Conservation (phyloP, 768 basidiomycete genomes). For the Cystoderma amianthinum region DNA sequence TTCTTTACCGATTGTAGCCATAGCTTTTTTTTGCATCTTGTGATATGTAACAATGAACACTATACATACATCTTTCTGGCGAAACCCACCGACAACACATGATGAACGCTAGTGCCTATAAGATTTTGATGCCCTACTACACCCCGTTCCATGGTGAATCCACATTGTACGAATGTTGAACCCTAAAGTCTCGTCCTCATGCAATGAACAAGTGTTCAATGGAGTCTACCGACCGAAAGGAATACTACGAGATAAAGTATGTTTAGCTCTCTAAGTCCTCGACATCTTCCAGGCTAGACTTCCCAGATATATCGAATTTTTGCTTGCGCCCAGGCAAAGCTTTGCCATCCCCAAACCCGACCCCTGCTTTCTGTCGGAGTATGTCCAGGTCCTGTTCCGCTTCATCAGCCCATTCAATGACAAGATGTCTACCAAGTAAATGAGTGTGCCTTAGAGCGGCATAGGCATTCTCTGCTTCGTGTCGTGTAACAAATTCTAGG, state of each 20-base stretch:
- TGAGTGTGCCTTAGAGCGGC: constrained; percentile 88
- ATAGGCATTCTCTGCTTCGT: constrained; percentile 88
- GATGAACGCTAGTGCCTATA: too few relatives aligned
- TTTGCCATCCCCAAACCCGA: constrained; percentile 65
- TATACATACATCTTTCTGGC: too few relatives aligned
- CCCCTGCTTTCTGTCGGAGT: constrained; percentile 73
- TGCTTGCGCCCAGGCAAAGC: constrained; percentile 70
- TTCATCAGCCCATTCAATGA: constrained; percentile 90
- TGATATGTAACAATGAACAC: too few relatives aligned
- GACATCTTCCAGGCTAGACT: constrained; percentile 26
- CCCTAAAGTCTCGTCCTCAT: too few relatives aligned
- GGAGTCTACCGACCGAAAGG: too few relatives aligned
- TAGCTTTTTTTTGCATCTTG: neutral
- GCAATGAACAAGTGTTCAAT: too few relatives aligned
- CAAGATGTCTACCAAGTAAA: constrained; percentile 91
- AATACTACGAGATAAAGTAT: neutral
- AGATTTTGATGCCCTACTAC: too few relatives aligned
- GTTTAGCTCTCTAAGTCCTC: constrained; percentile 19
- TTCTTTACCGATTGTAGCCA: neutral
- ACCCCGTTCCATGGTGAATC: too few relatives aligned
- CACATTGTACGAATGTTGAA: too few relatives aligned
- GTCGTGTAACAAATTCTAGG: constrained; percentile 84
- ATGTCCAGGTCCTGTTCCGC: constrained; percentile 72
- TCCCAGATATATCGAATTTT: constrained; percentile 58
- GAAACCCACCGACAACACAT: too few relatives aligned